phyloP scores from a whole-genome alignment of 805 yeast genomes.

The Sugiyamaella marilandica region DNA sequence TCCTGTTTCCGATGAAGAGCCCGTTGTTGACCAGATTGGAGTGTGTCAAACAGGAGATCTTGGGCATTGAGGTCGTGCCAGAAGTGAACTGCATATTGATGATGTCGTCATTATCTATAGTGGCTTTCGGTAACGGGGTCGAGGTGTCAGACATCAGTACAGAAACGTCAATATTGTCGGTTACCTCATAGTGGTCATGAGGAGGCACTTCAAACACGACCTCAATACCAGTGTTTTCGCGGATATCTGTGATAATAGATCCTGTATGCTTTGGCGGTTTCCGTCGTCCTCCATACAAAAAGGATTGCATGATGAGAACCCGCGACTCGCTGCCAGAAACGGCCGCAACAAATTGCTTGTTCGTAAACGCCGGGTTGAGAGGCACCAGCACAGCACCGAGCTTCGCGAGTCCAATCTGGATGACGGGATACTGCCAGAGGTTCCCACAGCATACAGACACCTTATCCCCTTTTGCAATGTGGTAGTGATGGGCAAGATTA shows the following conservation, averaged over 20 bases:
- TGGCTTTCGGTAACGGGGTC: background rate
- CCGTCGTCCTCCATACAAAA: constrained; percentile 17
- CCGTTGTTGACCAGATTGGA: constrained; percentile 29
- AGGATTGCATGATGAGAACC: constrained; percentile 23
- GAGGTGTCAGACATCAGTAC: background rate
- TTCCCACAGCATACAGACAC: constrained; percentile 30
- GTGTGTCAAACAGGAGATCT: constrained; percentile 28
- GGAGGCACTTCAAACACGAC: constrained; percentile 5
- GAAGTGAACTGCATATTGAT: constrained; percentile 33
- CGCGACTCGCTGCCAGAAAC: constrained; percentile 21
- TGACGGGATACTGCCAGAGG: constrained; percentile 28
- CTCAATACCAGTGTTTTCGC: background rate
- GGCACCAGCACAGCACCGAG: constrained; percentile 30
- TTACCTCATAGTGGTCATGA: background rate
- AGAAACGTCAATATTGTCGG: background rate
- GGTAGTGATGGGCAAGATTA: constrained; percentile 17
- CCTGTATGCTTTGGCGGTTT: constrained; percentile 18
- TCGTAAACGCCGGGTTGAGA: constrained; percentile 30
- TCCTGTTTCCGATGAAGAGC: constrained; percentile 23
- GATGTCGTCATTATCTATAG: constrained; percentile 15
- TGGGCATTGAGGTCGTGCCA: constrained; percentile 30
- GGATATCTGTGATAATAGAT: constrained; percentile 6
- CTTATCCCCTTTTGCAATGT: constrained; percentile 22
- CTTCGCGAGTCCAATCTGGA: constrained; percentile 27
- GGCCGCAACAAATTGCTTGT: constrained; percentile 25